Percentiles rank a stretch among this genome's conserved stretches.
These are phyloP conservation scores for Achaetomiella virescens DNA, from an alignment of 495 filamentous ascomycete species.

Conservation along the genomic window DNA sequence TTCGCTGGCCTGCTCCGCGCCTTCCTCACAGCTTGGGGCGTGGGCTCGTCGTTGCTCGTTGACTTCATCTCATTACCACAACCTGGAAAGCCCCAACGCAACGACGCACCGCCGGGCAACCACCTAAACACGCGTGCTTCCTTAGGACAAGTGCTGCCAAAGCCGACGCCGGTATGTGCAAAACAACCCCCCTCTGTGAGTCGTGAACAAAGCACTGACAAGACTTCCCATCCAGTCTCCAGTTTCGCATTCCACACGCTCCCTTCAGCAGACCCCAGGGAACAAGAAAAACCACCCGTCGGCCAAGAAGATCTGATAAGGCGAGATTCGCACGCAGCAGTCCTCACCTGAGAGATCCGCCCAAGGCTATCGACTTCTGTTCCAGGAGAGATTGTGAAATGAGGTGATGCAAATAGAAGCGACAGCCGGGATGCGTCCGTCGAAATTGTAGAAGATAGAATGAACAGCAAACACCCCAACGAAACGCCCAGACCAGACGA, in stretches of 20 bases:
- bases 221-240: neutral
- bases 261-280: neutral
- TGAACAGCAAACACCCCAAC: conserved; percentile 24
- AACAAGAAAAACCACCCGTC: neutral
- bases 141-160: conserved; percentile 4
- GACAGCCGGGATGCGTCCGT: conserved; percentile 12
- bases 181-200: neutral
- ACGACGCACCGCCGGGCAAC: conserved; percentile 1
- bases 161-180: conserved; percentile 19
- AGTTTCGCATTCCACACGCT: neutral
- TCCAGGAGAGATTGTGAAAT: neutral
- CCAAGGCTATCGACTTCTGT: neutral
- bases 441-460: conserved; percentile 22
- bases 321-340: neutral
- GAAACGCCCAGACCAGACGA: conserved; percentile 26
- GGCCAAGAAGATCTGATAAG: neutral
- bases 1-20: neutral
- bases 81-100: conserved; percentile 10
- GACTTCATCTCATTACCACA: conserved; percentile 15
- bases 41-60: conserved; percentile 17
- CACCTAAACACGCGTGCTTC: neutral
- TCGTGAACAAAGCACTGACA: conserved; percentile 6
- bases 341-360: neutral
- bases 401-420: conserved; percentile 12
- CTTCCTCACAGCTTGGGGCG: conserved; percentile 4